Percentiles rank a stretch among this genome's conserved stretches.
phyloP scores from a whole-genome alignment of 2,329 filamentous ascomycete species.

The Sarocladiaceae sp. region DNA sequence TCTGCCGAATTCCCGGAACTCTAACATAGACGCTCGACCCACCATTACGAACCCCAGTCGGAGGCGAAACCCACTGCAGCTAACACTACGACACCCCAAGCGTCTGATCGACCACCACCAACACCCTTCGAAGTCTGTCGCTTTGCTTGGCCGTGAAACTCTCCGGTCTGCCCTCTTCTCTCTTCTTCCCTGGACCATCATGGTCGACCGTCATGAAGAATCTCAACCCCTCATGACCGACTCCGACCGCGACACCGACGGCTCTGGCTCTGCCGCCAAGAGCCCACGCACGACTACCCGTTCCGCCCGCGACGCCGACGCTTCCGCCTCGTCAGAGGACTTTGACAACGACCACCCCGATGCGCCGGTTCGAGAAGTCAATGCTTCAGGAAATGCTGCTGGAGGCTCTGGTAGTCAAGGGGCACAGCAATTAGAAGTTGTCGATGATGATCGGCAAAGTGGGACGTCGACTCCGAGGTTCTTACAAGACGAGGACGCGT shows the following conservation, averaged over 20 bases:
- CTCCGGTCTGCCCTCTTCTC: not conserved
- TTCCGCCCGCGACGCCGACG: conserved; percentile 12
- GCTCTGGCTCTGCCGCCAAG: conserved; percentile 5
- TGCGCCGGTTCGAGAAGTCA: conserved; percentile 28
- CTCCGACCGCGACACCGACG: conserved; percentile 22
- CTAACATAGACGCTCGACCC: not conserved
- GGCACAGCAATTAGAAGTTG: conserved; percentile 33
- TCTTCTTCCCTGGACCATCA: conserved; percentile 15
- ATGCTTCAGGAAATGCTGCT: conserved; percentile 21
- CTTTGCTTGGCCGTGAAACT: not conserved
- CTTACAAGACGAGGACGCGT: conserved; percentile 46
- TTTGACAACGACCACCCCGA: conserved; percentile 29
- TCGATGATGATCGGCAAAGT: conserved; percentile 28
- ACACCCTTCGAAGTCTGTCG: not conserved
- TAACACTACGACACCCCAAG: not conserved
- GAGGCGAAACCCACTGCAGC: conserved; percentile 4
- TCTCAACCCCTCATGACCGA: conserved; percentile 35
- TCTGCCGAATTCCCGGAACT: not conserved
- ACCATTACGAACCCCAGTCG: conserved; percentile 4
- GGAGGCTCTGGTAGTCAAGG: not conserved
- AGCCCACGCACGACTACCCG: conserved; percentile 1
- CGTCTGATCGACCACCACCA: not conserved
- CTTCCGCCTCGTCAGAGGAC: conserved; percentile 14
- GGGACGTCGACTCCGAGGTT: conserved; percentile 53
- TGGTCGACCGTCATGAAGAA: conserved; percentile 31